phyloP scores from a whole-genome alignment of 495 filamentous ascomycete species.

The Penicillium cinerascens region DNA sequence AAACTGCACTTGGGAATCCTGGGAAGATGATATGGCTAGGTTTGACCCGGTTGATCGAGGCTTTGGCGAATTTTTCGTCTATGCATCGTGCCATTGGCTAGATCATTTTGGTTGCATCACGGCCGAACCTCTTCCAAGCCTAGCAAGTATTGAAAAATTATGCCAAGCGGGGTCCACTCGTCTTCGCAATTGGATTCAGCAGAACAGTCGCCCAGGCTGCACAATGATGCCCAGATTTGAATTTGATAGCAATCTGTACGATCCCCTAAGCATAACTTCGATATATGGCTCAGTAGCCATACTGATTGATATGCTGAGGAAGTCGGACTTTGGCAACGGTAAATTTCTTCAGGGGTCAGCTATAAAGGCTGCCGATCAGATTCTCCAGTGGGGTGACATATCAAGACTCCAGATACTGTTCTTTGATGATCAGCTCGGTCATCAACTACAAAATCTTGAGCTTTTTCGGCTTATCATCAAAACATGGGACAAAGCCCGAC shows the following conservation, averaged over 20 bases:
- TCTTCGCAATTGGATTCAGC: constrained; percentile 24
- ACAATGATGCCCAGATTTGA: constrained; percentile 19
- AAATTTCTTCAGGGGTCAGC: constrained; percentile 11
- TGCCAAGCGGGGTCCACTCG: constrained; percentile 18
- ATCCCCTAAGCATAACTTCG: constrained; percentile 27
- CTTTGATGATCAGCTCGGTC: constrained; percentile 12
- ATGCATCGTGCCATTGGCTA: constrained; percentile 24
- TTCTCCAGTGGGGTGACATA: constrained; percentile 19
- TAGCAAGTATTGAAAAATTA: constrained; percentile 17
- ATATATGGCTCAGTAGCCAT: constrained; percentile 21
- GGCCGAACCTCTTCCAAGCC: constrained; percentile 13
- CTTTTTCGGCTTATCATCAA: constrained; percentile 1
- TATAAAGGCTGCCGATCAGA: constrained; percentile 18
- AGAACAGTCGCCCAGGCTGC: constrained; percentile 24
- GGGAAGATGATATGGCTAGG: constrained; percentile 22
- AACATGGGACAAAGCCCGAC: not conserved
- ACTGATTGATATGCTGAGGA: constrained; percentile 16
- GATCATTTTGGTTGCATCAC: constrained; percentile 13
- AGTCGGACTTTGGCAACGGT: constrained; percentile 14
- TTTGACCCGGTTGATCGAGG: constrained; percentile 19
- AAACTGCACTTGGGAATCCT: constrained; percentile 21
- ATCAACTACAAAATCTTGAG: not conserved
- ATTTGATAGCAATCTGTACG: constrained; percentile 20
- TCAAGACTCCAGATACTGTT: constrained; percentile 22
- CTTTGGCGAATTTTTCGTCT: constrained; percentile 24